Conservation (phyloP, 2,329 filamentous ascomycete genomes). For the Penicillium griseofulvum region DNA sequence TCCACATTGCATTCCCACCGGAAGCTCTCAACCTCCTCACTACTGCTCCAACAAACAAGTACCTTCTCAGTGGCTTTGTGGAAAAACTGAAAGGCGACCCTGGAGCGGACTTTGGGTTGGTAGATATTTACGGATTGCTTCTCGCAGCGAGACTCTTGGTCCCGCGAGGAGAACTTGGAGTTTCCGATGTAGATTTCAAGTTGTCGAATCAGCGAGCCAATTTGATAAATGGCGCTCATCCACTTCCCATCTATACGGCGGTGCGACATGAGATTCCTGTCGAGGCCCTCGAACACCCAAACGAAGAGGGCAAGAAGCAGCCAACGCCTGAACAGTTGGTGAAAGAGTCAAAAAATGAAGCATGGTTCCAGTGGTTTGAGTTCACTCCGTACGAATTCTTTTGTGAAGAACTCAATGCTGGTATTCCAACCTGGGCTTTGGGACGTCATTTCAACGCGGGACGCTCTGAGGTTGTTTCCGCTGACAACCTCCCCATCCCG, state of each 20-base stretch:
- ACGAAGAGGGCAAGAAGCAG: conserved; percentile 28
- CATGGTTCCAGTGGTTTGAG: conserved; percentile 99
- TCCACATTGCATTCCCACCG: conserved; percentile 92
- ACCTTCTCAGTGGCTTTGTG: conserved; percentile 79
- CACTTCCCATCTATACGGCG: conserved; percentile 91
- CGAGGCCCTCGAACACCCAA: conserved; percentile 43
- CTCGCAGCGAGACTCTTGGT: conserved; percentile 82
- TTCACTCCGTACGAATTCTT: conserved; percentile 93
- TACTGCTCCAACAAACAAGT: conserved; percentile 90
- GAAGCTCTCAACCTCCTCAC: conserved; percentile 76
- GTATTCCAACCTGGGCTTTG: conserved; percentile 92
- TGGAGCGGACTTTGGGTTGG: conserved; percentile 78
- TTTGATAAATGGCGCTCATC: conserved; percentile 73
- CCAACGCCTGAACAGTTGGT: conserved; percentile 39
- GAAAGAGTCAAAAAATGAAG: conserved; percentile 57
- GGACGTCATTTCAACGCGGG: conserved; percentile 79
- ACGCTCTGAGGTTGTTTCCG: conserved; percentile 59
- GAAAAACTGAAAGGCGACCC: conserved; percentile 87
- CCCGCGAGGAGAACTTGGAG: conserved; percentile 75
- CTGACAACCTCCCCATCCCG: conserved; percentile 69
- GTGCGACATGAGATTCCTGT: conserved; percentile 90
- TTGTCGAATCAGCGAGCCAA: conserved; percentile 80
- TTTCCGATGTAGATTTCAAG: conserved; percentile 79
- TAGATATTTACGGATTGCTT: conserved; percentile 87
- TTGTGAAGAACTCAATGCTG: conserved; percentile 85